Evolutionary conservation across 2,329 filamentous ascomycete genomes (phyloP).

Genomic region (Didymella pinodella): DNA sequence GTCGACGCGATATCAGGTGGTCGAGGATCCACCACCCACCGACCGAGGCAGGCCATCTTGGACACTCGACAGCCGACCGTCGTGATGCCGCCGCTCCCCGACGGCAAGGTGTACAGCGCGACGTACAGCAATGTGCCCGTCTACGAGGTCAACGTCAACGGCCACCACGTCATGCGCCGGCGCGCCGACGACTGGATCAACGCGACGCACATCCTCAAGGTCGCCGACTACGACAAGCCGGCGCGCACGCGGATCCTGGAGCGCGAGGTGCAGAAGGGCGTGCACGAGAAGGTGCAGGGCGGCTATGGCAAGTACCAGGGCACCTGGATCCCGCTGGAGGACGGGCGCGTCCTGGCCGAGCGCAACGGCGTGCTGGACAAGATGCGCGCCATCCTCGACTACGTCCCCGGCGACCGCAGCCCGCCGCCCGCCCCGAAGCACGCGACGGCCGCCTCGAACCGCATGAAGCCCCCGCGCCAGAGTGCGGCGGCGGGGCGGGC

Average conservation of each 20-base stretch:
- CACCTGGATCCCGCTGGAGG: slow-evolving; percentile 91
- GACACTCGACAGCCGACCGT: no score
- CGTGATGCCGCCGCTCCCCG: slow-evolving; percentile 47
- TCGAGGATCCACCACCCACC: no score
- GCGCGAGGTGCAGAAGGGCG: slow-evolving; percentile 93
- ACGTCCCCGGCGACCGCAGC: slow-evolving; percentile 80
- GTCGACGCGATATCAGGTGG: slow-evolving; percentile 16
- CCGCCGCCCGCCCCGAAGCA: slow-evolving; percentile 95
- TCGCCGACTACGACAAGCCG: slow-evolving; percentile 96
- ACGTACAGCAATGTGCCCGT: slow-evolving; percentile 86
- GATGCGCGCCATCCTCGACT: slow-evolving; percentile 88
- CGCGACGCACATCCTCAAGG: slow-evolving; percentile 98
- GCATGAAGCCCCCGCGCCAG: slow-evolving; percentile 78
- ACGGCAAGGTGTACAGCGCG: slow-evolving; percentile 66
- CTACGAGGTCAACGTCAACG: slow-evolving; percentile 88
- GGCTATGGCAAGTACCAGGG: slow-evolving; percentile 99
- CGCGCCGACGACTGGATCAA: slow-evolving; percentile 97
- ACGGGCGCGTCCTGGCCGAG: slow-evolving; percentile 81
- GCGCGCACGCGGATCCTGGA: slow-evolving; percentile 94
- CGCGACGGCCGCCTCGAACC: slow-evolving; percentile 72
- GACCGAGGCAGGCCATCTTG: slow-evolving; percentile 13
- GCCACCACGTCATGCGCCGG: slow-evolving; percentile 95
- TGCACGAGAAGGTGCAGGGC: slow-evolving; percentile 97
- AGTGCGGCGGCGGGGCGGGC: slow-evolving; percentile 63
- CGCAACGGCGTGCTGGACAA: slow-evolving; percentile 88